Base-by-base conservation (phyloP, 805 yeast genomes). In the Ogataea minuta region DNA sequence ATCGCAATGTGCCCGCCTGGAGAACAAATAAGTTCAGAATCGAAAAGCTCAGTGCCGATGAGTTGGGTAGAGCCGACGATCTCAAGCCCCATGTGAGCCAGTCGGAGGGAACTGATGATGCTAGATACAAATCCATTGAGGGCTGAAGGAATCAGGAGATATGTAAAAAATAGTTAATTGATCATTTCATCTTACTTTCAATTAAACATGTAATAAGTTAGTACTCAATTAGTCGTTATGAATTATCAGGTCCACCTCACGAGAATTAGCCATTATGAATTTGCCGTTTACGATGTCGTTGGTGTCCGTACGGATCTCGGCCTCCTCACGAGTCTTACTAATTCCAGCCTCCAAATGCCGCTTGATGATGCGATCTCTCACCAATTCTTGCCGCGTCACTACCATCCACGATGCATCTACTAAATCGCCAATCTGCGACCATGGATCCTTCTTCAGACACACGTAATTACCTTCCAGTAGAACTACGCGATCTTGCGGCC, bases 381-480 rank as follows among this genome's bases (percentile, higher is more conserved):
- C 60, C 49, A 21, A 20, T 9, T 28, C 34, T 12, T 46, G 28
- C 14, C 56, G 55, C 9, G 62, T 54, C 4, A 48, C 51, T 6
- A 68, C 54, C 36, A 63, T 47, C 71, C 72, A 68, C 9, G 57
- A 46, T 27, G 64, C 66, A 39, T 65, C 67, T 2, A 54, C 57
- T 28, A 38, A 9, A 5, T 53, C 19, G 4, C 44, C 31, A 19
- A 69, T 53, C 32, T 51, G 50, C 20, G 46, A 39, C 74, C 74
- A 69, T 5, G 54, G 55, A 19, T 49, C 57, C 20, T 60, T 68
- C 26, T 55, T 52, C 39, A 67, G 48, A 12, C 57, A 57, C 13
- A 69, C 64, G 44, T 69, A 69, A 43, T 67, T 67, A 2, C 74
- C 74, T 46, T 69, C 74, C 5, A 69, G 45, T 6, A 69, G 44